Evolutionary conservation across 371 early-diverging fungal species (phyloP).

Genomic region (Apophysomyces variabilis): DNA sequence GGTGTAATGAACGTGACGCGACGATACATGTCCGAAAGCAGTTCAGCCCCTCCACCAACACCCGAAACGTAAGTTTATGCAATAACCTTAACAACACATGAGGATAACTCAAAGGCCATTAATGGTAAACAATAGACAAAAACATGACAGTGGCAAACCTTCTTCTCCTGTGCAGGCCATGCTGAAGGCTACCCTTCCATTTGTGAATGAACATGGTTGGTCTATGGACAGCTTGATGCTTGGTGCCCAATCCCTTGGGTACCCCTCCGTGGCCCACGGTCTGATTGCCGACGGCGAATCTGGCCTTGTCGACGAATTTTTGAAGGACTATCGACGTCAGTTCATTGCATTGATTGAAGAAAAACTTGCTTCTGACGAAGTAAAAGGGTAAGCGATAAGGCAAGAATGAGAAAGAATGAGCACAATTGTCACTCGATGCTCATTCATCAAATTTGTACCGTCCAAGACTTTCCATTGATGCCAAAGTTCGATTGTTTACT

Average conservation of each 20-base stretch:
- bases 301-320: conserved; percentile 78
- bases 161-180: conserved; percentile 34
- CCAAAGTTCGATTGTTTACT: conserved; percentile 70
- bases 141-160: neutral
- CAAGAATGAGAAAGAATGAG: neutral
- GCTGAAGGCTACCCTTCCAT: conserved; percentile 68
- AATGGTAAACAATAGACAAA: too few relatives aligned
- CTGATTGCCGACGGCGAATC: conserved; percentile 71
- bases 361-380: conserved; percentile 38
- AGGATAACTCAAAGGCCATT: too few relatives aligned
- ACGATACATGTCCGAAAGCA: too few relatives aligned
- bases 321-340: conserved; percentile 64
- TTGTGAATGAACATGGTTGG: conserved; percentile 80
- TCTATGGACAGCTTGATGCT: conserved; percentile 65
- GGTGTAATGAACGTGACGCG: too few relatives aligned
- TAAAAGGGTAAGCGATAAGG: conserved; percentile 47
- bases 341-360: conserved; percentile 59
- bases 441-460: conserved; percentile 1
- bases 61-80: too few relatives aligned
- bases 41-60: too few relatives aligned
- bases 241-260: conserved; percentile 73
- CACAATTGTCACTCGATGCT: conserved; percentile 5
- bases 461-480: conserved; percentile 44
- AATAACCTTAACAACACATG: too few relatives aligned
- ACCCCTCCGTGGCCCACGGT: conserved; percentile 76